Base-by-base conservation (phyloP, 257 asterid species). In the Gentiana dahurica region DNA sequence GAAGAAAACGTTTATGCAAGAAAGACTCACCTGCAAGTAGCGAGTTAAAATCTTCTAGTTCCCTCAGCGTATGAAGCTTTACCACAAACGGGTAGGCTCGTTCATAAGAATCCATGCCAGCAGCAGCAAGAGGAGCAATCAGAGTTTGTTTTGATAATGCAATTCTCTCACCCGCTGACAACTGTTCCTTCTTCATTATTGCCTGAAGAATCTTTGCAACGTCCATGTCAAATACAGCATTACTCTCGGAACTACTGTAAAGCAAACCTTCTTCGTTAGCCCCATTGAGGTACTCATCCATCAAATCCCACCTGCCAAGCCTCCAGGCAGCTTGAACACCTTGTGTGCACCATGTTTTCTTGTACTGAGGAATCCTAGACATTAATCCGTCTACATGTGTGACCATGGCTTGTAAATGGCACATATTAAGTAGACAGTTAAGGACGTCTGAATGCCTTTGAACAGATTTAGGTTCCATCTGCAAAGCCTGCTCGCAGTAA, bases 311-410 rank as follows among this genome's bases (percentile, higher is more conserved):
- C 78, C 84, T 85, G 34, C 98, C 94, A 64, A 91, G 98, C 79
- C 98, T 87, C 98, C 98, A 91, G 57, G 98, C 98, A 71, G 98
- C 98, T 76, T 91, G 98, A 79, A 87, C 88, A 67, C 98, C 98
- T 70, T 87, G 98, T 68, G 83, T 91, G 71, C 98, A 91, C 98
- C 98, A 91, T 52, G 95, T 81, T 75, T 91, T 87, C 79, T 70
- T 79, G 60, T 81, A 72, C 69, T 76, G 60, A 60, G 95, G 92
- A 74, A 78, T 72, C 75, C 96, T 87, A 51, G 86, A 78, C 66
- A 85, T 72, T 66, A 91, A 73, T 46, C 98, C 98, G 77, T 87
- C 96, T 12, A 91, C 98, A 73, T 91, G 94, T 57, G 98, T 82
- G 57, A 85, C 92, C 87, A 88, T 83, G 69, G 94, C 86, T 79